phyloP scores from a whole-genome alignment of 192 early-diverging fungal species.

The Cetraspora pellucida region DNA sequence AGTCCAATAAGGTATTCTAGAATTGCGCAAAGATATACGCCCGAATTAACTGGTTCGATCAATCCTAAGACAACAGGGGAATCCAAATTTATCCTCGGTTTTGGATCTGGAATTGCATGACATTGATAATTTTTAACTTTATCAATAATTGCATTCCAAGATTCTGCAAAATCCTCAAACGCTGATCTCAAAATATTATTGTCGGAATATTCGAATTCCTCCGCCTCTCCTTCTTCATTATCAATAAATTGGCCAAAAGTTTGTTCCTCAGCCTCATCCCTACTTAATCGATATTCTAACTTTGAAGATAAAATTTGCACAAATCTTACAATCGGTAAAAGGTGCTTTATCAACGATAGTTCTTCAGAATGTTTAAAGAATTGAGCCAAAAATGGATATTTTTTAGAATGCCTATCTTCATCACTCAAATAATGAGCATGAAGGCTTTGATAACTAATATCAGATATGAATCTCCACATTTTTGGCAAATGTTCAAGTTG shows the following conservation, averaged over 20 bases:
- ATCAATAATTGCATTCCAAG: constrained; percentile 25
- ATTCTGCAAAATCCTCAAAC: constrained; percentile 26
- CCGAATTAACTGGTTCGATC: not conserved
- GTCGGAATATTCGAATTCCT: not conserved
- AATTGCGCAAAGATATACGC: constrained; percentile 19
- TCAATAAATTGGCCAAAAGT: constrained; percentile 18
- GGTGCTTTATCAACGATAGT: constrained; percentile 20
- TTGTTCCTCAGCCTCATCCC: not conserved
- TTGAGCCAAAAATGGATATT: constrained; percentile 24
- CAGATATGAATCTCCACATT: constrained; percentile 25
- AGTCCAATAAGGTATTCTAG: constrained; percentile 21
- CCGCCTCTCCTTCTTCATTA: not conserved
- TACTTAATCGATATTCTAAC: constrained; percentile 23
- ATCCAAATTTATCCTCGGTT: not conserved
- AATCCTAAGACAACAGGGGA: constrained; percentile 15
- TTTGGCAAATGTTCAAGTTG: not conserved
- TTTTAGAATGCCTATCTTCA: not conserved
- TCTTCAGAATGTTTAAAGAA: constrained; percentile 16
- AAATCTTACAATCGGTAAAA: constrained; percentile 33
- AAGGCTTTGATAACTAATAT: constrained; percentile 9
- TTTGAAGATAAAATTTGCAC: constrained; percentile 13
- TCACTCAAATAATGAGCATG: constrained; percentile 18
- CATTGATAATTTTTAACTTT: constrained; percentile 30
- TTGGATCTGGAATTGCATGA: constrained; percentile 16
- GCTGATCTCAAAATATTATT: not conserved